Evolutionary conservation across 306 rosid genomes (phyloP).

Genomic region (Psophocarpus tetragonolobus): DNA sequence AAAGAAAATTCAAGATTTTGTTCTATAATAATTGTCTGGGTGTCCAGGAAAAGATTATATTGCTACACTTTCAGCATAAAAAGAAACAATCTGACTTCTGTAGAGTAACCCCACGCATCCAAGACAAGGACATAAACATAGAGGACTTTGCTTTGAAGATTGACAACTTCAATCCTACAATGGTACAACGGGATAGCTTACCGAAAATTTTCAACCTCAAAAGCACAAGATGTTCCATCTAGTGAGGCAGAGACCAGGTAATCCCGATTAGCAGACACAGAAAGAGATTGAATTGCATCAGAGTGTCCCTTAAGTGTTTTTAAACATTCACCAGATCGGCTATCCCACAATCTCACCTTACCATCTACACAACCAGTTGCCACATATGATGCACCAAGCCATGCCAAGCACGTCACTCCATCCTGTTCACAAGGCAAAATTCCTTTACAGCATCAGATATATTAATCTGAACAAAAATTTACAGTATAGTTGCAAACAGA

Average conservation of each 20-base stretch:
- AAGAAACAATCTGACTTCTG: background rate
- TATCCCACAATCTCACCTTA: conserved; percentile 78
- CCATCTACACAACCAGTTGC: conserved; percentile 84
- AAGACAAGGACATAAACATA: background rate
- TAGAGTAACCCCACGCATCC: background rate
- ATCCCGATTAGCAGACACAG: conserved; percentile 63
- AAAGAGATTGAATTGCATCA: conserved; percentile 62
- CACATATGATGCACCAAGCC: conserved; percentile 69
- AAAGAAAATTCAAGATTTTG: background rate
- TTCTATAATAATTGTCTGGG: background rate
- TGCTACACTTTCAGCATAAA: background rate
- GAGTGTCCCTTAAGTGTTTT: conserved; percentile 67
- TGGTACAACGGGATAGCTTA: conserved; percentile 29
- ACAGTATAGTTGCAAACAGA: background rate
- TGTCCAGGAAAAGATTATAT: background rate
- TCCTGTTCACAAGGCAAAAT: conserved; percentile 48
- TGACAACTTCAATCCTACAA: background rate
- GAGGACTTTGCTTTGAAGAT: background rate
- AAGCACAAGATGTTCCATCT: conserved; percentile 81
- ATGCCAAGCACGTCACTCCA: conserved; percentile 77
- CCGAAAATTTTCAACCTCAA: conserved; percentile 59
- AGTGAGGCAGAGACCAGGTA: conserved; percentile 71
- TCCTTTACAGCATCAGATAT: conserved; percentile 16
- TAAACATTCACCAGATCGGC: conserved; percentile 79
- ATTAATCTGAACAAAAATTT: background rate